phyloP scores from a whole-genome alignment of 305 asterid genomes.

The Solanum aculeatissimum region DNA sequence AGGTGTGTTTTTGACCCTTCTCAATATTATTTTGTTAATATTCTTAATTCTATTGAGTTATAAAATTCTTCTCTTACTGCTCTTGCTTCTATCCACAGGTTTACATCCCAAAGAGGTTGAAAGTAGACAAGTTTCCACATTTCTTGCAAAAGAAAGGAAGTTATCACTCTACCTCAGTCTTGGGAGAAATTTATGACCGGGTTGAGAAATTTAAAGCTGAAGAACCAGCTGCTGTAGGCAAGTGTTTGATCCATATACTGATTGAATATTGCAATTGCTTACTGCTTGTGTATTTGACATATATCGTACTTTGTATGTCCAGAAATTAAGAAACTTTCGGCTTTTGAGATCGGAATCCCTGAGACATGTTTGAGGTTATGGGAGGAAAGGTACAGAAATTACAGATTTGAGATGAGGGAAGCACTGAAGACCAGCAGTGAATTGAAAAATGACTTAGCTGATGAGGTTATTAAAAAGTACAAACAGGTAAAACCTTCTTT shows the following conservation, averaged over 20 bases:
- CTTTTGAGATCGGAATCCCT: conserved; percentile 19
- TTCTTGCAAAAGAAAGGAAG: conserved; percentile 33
- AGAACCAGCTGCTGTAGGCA: conserved; percentile 20
- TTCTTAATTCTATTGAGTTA: neutral
- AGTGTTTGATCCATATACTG: neutral
- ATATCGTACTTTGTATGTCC: neutral
- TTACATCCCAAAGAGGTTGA: conserved; percentile 27
- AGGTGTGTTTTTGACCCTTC: neutral
- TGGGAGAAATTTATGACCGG: conserved; percentile 54
- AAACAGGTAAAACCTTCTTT: conserved; percentile 36
- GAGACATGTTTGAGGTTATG: conserved; percentile 23
- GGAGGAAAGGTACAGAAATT: conserved; percentile 24
- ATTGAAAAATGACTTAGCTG: conserved; percentile 25
- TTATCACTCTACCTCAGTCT: conserved; percentile 43
- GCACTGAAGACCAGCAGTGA: conserved; percentile 26
- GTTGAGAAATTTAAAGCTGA: conserved; percentile 19
- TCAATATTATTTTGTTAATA: neutral
- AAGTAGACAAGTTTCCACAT: conserved; percentile 47
- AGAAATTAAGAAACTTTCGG: conserved; percentile 50
- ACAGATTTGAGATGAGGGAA: conserved; percentile 36
- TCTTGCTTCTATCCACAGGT: conserved; percentile 29
- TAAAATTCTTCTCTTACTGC: neutral
- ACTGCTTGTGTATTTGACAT: neutral
- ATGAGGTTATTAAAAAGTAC: conserved; percentile 47
- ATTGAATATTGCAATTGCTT: neutral